Percentiles rank a stretch among this genome's conserved stretches.
Evolutionary conservation across 2,329 filamentous ascomycete genomes (phyloP).

Genomic region (Pseudogymnoascus destructans): DNA sequence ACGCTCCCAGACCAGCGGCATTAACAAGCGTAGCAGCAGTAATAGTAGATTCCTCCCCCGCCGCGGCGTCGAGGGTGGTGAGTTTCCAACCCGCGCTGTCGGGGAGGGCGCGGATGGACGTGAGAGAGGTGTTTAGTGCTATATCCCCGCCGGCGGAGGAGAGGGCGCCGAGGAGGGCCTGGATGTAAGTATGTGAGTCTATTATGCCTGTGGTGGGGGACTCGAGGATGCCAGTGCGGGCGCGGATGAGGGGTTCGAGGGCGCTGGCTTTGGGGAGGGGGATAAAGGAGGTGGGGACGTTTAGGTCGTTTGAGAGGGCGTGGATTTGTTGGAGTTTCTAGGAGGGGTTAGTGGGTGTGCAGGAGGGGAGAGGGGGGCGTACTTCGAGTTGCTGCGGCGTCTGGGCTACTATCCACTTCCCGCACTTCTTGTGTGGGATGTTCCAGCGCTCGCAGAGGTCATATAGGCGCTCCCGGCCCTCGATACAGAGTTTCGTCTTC

Average conservation of each 20-base stretch:
- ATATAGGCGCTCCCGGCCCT: constrained; percentile 67
- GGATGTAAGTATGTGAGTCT: constrained; percentile 77
- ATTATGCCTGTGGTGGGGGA: constrained; percentile 80
- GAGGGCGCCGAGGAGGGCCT: constrained; percentile 61
- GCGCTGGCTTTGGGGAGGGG: constrained; percentile 43
- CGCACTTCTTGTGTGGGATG: constrained; percentile 61
- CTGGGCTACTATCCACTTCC: constrained; percentile 95
- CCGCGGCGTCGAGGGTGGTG: constrained; percentile 34
- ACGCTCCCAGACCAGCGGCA: constrained; percentile 69
- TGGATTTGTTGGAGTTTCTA: constrained; percentile 36
- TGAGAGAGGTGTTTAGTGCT: constrained; percentile 56
- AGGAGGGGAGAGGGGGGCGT: neutral
- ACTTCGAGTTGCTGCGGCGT: constrained; percentile 42
- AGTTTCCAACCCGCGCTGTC: constrained; percentile 54
- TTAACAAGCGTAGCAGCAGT: constrained; percentile 72
- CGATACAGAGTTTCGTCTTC: constrained; percentile 73
- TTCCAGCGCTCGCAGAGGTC: constrained; percentile 52
- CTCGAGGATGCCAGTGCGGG: constrained; percentile 63
- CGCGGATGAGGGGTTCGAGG: constrained; percentile 64
- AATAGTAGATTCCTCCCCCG: constrained; percentile 42
- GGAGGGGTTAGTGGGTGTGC: neutral
- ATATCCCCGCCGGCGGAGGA: constrained; percentile 64
- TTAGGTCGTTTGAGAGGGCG: constrained; percentile 31
- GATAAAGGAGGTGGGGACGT: constrained; percentile 63
- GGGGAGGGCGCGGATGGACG: constrained; percentile 32